Evolutionary conservation across 2,329 filamentous ascomycete species (phyloP).

Genomic region (Talaromyces sp.): DNA sequence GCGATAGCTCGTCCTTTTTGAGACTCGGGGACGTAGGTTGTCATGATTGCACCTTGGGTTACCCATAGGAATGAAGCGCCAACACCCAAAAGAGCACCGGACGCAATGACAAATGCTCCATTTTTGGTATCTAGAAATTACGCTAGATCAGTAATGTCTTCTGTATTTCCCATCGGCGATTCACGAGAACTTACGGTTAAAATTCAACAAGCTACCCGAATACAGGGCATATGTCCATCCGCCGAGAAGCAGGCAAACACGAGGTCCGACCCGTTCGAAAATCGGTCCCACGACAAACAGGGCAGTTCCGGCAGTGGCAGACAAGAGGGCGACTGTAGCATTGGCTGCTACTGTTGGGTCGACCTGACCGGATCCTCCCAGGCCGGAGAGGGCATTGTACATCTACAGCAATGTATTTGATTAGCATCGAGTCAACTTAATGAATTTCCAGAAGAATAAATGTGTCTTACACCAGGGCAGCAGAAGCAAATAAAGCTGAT

Average conservation of each 20-base stretch:
- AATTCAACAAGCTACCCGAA: conserved; percentile 46
- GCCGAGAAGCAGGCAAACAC: conserved; percentile 45
- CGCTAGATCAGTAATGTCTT: background rate
- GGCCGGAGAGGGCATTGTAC: conserved; percentile 50
- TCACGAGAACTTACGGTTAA: conserved; percentile 35
- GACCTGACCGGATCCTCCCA: conserved; percentile 50
- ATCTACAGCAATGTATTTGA: conserved; percentile 34
- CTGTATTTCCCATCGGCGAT: background rate
- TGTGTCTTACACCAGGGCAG: conserved; percentile 44
- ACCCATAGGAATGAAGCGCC: conserved; percentile 50
- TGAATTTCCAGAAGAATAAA: background rate
- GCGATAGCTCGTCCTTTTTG: conserved; percentile 35
- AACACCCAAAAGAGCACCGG: conserved; percentile 48
- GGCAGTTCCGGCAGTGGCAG: conserved; percentile 45
- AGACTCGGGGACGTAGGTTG: conserved; percentile 45
- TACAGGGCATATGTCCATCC: conserved; percentile 51
- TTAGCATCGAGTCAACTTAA: background rate
- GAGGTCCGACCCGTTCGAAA: conserved; percentile 45
- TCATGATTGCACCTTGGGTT: conserved; percentile 52
- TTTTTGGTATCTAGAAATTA: conserved; percentile 26
- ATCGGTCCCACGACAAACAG: conserved; percentile 48
- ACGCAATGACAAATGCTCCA: conserved; percentile 44
- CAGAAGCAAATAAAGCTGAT: conserved; percentile 54
- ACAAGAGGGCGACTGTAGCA: conserved; percentile 47
- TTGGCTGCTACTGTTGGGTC: conserved; percentile 49